A percentile compares a stretch with the other conserved stretches of the same genome.
phyloP scores from a whole-genome alignment of 2,329 filamentous ascomycete genomes.

The Alternaria ventricosa region DNA sequence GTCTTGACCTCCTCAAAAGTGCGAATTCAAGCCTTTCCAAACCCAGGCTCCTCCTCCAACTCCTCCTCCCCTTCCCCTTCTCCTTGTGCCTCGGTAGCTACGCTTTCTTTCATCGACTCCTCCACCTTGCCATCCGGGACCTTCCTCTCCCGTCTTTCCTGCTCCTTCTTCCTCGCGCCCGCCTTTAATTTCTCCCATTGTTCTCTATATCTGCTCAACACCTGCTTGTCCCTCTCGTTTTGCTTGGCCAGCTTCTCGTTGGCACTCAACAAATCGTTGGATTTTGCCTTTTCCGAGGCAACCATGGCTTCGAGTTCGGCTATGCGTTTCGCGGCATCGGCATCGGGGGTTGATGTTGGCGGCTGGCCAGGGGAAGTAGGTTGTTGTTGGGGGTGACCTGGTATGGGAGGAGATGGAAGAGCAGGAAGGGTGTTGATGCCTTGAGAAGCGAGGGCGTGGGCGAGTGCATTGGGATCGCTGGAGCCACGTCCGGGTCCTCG shows the following conservation, averaged over 20 bases:
- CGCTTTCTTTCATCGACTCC: conserved; percentile 23
- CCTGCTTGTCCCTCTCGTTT: conserved; percentile 64
- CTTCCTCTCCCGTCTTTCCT: conserved; percentile 34
- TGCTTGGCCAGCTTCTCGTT: conserved; percentile 68
- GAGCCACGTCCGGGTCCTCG: conserved; percentile 24
- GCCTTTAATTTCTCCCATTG: conserved; percentile 74
- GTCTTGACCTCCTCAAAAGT: background rate
- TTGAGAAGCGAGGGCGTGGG: conserved; percentile 33
- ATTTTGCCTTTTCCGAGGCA: conserved; percentile 29
- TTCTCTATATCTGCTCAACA: conserved; percentile 65
- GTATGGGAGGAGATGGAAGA: conserved; percentile 25
- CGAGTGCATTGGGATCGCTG: conserved; percentile 35
- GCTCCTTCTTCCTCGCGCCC: conserved; percentile 57
- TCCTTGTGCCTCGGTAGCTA: conserved; percentile 6
- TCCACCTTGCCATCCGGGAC: conserved; percentile 17
- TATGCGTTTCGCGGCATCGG: conserved; percentile 25
- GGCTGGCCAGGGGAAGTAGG: background rate
- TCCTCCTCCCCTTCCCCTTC: conserved; percentile 16
- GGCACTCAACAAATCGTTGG: conserved; percentile 61
- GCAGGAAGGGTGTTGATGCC: conserved; percentile 28
- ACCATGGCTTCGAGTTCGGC: conserved; percentile 38
- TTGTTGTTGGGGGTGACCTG: background rate
- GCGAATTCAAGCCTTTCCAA: conserved; percentile 36
- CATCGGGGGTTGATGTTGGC: conserved; percentile 4
- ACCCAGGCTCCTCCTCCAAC: conserved; percentile 33